Conservation (phyloP, 768 basidiomycete genomes). For the Pisolithus orientalis region DNA sequence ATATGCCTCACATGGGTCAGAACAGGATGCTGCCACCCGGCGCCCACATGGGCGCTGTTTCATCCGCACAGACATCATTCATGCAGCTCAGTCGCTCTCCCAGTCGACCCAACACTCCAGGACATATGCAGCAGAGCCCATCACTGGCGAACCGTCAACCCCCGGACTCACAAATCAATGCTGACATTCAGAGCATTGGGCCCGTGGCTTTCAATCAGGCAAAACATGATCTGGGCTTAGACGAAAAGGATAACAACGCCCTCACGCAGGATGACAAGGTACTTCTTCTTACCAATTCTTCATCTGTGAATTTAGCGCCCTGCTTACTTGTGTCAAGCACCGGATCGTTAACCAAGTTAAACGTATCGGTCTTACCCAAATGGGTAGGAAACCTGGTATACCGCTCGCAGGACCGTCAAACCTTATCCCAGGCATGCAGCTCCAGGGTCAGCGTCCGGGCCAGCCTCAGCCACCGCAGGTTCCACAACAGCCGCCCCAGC, state of each 20-base stretch:
- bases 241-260: slow-evolving; percentile 39
- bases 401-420: slow-evolving; percentile 23
- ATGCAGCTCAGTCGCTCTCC: slow-evolving; percentile 47
- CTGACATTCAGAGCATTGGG: slow-evolving; percentile 40
- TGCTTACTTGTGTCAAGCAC: slow-evolving; percentile 26
- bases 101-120: slow-evolving; percentile 54
- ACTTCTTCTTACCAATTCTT: slow-evolving; percentile 5
- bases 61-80: slow-evolving; percentile 36
- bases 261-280: slow-evolving; percentile 61
- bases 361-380: slow-evolving; percentile 14
- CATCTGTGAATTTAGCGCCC: neutral
- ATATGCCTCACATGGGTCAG: slow-evolving; percentile 38
- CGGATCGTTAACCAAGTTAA: slow-evolving; percentile 28
- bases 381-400: slow-evolving; percentile 23
- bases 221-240: slow-evolving; percentile 38
- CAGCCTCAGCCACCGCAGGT: slow-evolving; percentile 22
- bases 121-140: slow-evolving; percentile 49
- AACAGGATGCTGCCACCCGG: slow-evolving; percentile 47
- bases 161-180: slow-evolving; percentile 30
- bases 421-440: slow-evolving; percentile 29
- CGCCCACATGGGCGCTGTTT: slow-evolving; percentile 31
- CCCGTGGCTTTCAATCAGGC: slow-evolving; percentile 24
- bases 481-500: slow-evolving; percentile 22
- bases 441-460: slow-evolving; percentile 35
- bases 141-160: slow-evolving; percentile 45